phyloP scores from a whole-genome alignment of 2,329 filamentous ascomycete species.

The Talaromyces sp. region DNA sequence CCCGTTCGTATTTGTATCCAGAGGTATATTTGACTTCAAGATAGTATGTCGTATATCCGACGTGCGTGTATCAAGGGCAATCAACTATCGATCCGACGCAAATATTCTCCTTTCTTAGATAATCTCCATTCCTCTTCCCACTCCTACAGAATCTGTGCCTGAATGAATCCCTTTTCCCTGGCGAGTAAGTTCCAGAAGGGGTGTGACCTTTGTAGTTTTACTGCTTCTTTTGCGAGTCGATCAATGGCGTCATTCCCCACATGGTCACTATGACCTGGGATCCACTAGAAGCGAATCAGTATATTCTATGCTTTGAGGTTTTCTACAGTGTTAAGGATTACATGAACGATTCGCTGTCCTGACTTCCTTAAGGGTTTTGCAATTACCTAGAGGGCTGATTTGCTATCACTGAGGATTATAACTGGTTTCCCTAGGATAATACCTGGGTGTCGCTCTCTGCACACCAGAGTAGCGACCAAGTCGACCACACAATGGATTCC shows the following conservation, averaged over 20 bases:
- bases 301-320: not conserved
- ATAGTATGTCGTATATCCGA: not conserved
- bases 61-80: not conserved
- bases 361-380: conserved; percentile 22
- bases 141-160: conserved; percentile 3
- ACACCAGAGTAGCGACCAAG: conserved; percentile 4
- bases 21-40: not conserved
- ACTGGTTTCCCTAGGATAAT: conserved; percentile 4
- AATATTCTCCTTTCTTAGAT: conserved; percentile 11
- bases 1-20: not conserved
- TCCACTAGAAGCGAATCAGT: too few relatives aligned
- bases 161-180: conserved; percentile 7
- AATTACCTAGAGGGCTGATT: conserved; percentile 18
- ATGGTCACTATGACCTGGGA: too few relatives aligned
- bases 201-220: too few relatives aligned
- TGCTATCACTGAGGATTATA: conserved; percentile 18
- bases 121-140: conserved; percentile 14
- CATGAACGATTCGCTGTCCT: conserved; percentile 21
- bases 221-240: too few relatives aligned
- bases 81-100: conserved; percentile 6
- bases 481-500: conserved; percentile 14
- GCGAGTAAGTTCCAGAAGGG: too few relatives aligned
- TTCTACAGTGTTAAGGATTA: not conserved
- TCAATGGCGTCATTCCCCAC: too few relatives aligned
- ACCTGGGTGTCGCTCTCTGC: not conserved